A percentile compares a stretch with the other conserved stretches of the same genome.
Conservation (phyloP, 768 basidiomycete species). For the Kwoniella bestiolae region DNA sequence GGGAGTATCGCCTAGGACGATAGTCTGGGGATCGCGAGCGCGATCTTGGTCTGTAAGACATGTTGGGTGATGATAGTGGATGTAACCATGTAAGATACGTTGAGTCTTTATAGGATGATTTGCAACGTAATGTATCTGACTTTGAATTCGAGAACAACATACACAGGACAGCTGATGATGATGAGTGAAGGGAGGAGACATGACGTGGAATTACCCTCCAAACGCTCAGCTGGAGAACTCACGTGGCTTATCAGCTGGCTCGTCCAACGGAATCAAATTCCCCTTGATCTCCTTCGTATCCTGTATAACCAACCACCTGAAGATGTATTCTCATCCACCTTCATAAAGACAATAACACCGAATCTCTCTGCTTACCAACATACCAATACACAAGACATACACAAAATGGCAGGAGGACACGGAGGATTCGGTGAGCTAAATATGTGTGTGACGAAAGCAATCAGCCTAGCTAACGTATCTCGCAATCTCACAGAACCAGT, state of each 20-base stretch:
- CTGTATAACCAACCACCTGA: constrained; percentile 5
- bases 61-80: neutral
- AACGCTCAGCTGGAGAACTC: neutral
- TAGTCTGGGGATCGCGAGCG: constrained; percentile 38
- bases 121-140: neutral
- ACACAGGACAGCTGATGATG: neutral
- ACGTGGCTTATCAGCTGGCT: neutral
- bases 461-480: constrained; percentile 20
- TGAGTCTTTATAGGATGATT: too few relatives aligned
- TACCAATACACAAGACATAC: constrained; percentile 3
- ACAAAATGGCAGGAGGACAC: constrained; percentile 69
- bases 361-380: neutral
- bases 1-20: constrained; percentile 41
- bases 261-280: constrained; percentile 14
- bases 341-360: neutral
- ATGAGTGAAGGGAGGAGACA: neutral
- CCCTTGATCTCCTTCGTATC: neutral
- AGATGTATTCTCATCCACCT: constrained; percentile 13
- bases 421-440: constrained; percentile 59
- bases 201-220: constrained; percentile 13
- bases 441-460: neutral
- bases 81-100: neutral
- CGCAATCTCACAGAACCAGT: constrained; percentile 24
- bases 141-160: neutral
- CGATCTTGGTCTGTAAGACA: constrained; percentile 36